Base-by-base conservation (phyloP, 2,329 filamentous ascomycete species). In the Fusarium lateritium region DNA sequence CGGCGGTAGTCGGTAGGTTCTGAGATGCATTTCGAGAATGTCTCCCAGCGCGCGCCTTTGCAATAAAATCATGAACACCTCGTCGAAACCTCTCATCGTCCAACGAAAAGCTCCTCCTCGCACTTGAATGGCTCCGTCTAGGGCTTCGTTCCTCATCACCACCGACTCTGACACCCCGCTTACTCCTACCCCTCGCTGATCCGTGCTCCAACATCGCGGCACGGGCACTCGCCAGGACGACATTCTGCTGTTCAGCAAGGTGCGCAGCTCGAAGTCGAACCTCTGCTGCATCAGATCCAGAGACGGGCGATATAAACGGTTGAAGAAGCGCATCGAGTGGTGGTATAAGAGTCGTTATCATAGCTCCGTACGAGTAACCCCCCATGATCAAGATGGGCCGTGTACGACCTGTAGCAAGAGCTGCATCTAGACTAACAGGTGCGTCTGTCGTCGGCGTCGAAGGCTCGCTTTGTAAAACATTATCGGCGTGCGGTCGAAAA, bases 281-380 rank as follows among this genome's bases (percentile, higher is more conserved):
- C 72, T 94, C 91, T 15, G 89, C 85, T 0, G 89, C 85, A 6
- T 89, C 79, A 1, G 89, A 89, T 39, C 85, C 88, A n/a, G 77
- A 73, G 5, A 79, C 69, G 0, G 88, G 85, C 0, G 80, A 77
- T 9, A 80, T 75, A 70, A 96, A 94, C 2, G 85, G 79, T 2
- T 83, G 77, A 24, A 93, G 79, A 28, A 97, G 87, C 1, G 83
- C 79, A 13, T 82, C 77, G 36, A 91, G 79, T 0, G 89, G 83
- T 0, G 94, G 93, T 0, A 97, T 85, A 59, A 91, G 89, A 1
- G 87, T 89, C 3, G 93, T 89, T 39, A 98, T 88, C 75, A 97
- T 86, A 6, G 94, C 93, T 43, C 96, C 96, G 78, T 98, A 98
- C 0, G 94, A 97, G 78, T 98, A 98, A 14, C 94, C 94, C 3